Evolutionary conservation across 139 green algal species (phyloP), one percentile per base, ranked within the genome.

Genomic region (Coelastrella sp.): DNA sequence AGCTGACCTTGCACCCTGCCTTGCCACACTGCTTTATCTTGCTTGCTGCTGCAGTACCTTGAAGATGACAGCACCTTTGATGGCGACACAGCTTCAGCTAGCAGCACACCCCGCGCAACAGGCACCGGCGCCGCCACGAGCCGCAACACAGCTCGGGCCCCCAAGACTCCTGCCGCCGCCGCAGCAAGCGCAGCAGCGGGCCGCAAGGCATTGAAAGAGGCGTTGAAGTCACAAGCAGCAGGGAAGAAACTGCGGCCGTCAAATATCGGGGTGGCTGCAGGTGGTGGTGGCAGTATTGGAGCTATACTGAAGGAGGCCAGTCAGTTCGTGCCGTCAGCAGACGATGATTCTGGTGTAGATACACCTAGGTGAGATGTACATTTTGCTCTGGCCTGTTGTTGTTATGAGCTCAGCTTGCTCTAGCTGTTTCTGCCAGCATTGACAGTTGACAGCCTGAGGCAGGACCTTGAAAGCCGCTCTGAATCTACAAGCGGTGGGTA

Each of bases 391-490:
- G 58, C 16, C 19, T 56, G 11, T 71, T 71, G 32, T 2, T 47
- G 0, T 47, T 47, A 47, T 47, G 32, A 47, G 32, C 32, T 47
- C 32, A 47, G 32, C 0, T 47, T 47, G 32, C 32, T 47, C 32
- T 47, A 47, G 32, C 32, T 47, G 32, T 47, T 47, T 47, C n/a
- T n/a, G n/a, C n/a, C n/a, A n/a, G n/a, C n/a, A n/a, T 47, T 47
- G 32, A 47, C 32, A 47, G 32, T 47, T 47, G 32, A 47, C 32
- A 47, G 32, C 32, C 0, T 47, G 85, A 14, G n/a, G 85, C 17
- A 90, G 84, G 14, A 78, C 87, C 19, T 78, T 91, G 11, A 74
- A 61, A 2, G 87, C 82, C 22, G 87, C 87, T 5, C 78, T 91
- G 22, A 84, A 77, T 47, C 64, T 16, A 20, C 90, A 83, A 47